phyloP scores from a whole-genome alignment of 768 basidiomycete species.

The Trametes cingulata region DNA sequence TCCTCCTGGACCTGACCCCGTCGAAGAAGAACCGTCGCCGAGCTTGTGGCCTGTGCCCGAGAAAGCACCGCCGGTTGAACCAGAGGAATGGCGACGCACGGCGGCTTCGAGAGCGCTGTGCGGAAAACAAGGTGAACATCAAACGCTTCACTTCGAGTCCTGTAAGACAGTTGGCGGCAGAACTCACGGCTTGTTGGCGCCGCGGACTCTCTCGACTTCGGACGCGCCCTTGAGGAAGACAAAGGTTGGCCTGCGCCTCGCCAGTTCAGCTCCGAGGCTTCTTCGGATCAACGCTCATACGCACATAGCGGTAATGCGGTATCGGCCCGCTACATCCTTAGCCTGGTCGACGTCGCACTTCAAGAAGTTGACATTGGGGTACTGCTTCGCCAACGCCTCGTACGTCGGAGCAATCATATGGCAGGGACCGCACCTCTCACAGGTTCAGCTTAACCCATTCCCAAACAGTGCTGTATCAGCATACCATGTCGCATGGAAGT shows the following conservation, averaged over 20 bases:
- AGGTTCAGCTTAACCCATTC: constrained; percentile 6
- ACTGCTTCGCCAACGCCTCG: constrained; percentile 68
- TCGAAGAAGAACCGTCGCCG: constrained; percentile 44
- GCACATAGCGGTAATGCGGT: constrained; percentile 74
- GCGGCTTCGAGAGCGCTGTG: constrained; percentile 61
- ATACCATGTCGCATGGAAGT: constrained; percentile 85
- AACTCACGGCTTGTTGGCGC: constrained; percentile 66
- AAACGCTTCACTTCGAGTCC: neutral
- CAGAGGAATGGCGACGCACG: constrained; percentile 52
- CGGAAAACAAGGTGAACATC: neutral
- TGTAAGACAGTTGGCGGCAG: neutral
- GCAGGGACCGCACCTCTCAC: constrained; percentile 79
- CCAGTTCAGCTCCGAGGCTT: neutral
- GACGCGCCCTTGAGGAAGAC: constrained; percentile 68
- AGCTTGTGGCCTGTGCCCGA: constrained; percentile 75
- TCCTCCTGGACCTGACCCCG: constrained; percentile 37
- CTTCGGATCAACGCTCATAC: constrained; percentile 21
- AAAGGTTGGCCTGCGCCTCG: constrained; percentile 71
- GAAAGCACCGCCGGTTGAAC: constrained; percentile 50
- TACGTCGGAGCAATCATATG: constrained; percentile 79
- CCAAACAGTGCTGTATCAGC: constrained; percentile 4
- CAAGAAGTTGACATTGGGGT: constrained; percentile 73
- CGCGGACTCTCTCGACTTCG: constrained; percentile 71
- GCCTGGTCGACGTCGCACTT: constrained; percentile 82
- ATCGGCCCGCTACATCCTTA: constrained; percentile 62